A percentile compares a stretch with the other conserved stretches of the same genome.
Conservation (phyloP, 805 yeast species). For the Grigorovia yakushimaensis region DNA sequence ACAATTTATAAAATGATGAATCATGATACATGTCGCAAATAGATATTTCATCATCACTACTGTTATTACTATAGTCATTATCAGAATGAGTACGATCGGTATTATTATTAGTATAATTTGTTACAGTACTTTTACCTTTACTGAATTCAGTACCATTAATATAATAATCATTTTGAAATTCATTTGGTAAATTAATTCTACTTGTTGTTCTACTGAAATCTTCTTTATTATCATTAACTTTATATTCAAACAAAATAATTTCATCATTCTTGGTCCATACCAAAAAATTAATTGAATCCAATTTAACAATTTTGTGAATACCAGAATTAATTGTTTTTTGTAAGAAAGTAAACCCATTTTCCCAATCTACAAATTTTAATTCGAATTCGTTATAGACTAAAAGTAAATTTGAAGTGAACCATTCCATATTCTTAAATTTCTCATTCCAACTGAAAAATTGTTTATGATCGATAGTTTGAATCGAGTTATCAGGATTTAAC, state of each 20-base stretch:
- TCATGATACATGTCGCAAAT: constrained; percentile 13
- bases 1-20: constrained; percentile 13
- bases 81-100: constrained; percentile 2
- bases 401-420: constrained; percentile 14
- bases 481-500: constrained; percentile 1
- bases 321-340: constrained; percentile 15
- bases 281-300: constrained; percentile 12
- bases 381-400: constrained; percentile 11
- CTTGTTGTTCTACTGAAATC: constrained; percentile 2
- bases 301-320: constrained; percentile 12
- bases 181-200: neutral
- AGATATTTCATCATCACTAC: constrained; percentile 11
- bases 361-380: constrained; percentile 19
- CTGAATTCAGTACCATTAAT: neutral
- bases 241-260: constrained; percentile 15
- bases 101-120: neutral
- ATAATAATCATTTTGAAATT: neutral
- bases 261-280: constrained; percentile 16
- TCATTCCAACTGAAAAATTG: constrained; percentile 16
- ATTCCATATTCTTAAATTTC: constrained; percentile 11
- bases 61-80: neutral
- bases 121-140: neutral
- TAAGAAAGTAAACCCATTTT: constrained; percentile 21
- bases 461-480: constrained; percentile 7
- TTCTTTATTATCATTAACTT: constrained; percentile 16